A percentile compares a stretch with the other conserved stretches of the same genome.
Evolutionary conservation across 148 eudicot genomes (phyloP).

Genomic region (Camellia sinensis): DNA sequence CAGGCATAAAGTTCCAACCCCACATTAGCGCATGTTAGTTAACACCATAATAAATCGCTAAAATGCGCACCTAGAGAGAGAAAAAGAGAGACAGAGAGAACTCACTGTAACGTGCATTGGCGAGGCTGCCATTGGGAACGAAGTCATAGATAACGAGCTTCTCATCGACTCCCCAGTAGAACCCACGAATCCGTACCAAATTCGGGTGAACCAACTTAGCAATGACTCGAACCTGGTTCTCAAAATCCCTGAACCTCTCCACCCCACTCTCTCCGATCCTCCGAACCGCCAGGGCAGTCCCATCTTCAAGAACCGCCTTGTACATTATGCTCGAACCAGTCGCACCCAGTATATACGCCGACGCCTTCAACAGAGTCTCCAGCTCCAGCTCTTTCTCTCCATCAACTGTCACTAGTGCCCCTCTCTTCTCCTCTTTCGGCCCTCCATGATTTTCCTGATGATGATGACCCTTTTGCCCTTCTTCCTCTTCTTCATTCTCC

Average conservation of each 20-base stretch:
- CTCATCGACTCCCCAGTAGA: constrained; percentile 85
- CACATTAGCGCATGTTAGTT: neutral
- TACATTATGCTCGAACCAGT: constrained; percentile 83
- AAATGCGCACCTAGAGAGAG: neutral
- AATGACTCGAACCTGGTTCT: constrained; percentile 62
- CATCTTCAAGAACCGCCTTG: constrained; percentile 88
- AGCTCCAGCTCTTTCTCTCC: constrained; percentile 72
- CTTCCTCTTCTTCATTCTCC: constrained; percentile 26
- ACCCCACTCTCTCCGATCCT: constrained; percentile 63
- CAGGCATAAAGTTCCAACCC: neutral
- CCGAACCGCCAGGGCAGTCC: constrained; percentile 71
- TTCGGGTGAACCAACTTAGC: constrained; percentile 82
- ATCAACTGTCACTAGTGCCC: constrained; percentile 70
- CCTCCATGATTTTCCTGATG: neutral
- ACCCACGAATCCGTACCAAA: constrained; percentile 79
- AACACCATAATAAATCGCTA: neutral
- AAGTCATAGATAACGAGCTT: constrained; percentile 85
- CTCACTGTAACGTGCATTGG: constrained; percentile 90
- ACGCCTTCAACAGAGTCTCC: constrained; percentile 83
- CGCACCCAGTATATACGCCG: constrained; percentile 88
- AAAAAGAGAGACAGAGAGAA: neutral
- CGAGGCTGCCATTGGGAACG: constrained; percentile 86
- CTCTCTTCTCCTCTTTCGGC: constrained; percentile 25
- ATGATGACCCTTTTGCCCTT: constrained; percentile 6
- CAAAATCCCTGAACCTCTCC: constrained; percentile 74